Evolutionary conservation across 345 rosid genomes (phyloP).

Genomic region (Draba incana): DNA sequence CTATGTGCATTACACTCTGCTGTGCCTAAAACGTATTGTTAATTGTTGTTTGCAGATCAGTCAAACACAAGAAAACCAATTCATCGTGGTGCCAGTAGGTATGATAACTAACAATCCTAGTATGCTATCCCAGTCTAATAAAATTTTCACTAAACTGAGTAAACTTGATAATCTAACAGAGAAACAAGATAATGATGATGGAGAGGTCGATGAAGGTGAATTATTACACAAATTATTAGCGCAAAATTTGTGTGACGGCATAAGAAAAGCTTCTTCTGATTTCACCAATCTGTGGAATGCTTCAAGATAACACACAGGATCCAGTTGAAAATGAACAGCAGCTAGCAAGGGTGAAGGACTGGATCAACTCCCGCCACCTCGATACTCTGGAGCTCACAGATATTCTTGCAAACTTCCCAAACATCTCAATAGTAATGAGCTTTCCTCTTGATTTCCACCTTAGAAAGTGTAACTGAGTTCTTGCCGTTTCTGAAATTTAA

Average conservation of each 20-base stretch:
- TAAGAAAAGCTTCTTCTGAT: constrained; percentile 14
- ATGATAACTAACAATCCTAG: constrained; percentile 25
- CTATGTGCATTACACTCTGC: neutral
- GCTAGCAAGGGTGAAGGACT: constrained; percentile 73
- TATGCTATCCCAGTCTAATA: constrained; percentile 11
- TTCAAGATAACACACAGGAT: constrained; percentile 79
- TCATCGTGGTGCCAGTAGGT: constrained; percentile 72
- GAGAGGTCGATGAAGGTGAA: constrained; percentile 71
- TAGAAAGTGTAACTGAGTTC: constrained; percentile 11
- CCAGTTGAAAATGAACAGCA: constrained; percentile 81
- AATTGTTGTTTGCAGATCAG: constrained; percentile 56
- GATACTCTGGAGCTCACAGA: constrained; percentile 67
- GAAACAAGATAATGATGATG: constrained; percentile 60
- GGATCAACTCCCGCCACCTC: constrained; percentile 62
- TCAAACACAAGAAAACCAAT: constrained; percentile 62
- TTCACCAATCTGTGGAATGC: constrained; percentile 21
- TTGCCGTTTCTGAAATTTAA: constrained; percentile 10
- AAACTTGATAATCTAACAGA: constrained; percentile 49
- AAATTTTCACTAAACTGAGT: constrained; percentile 32
- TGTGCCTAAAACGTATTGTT: constrained; percentile 10
- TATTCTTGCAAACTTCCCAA: constrained; percentile 77
- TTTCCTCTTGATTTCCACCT: constrained; percentile 17
- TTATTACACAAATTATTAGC: neutral
- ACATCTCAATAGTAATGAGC: constrained; percentile 69
- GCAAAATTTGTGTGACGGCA: neutral